Conservation (phyloP, 1,139 yeast genomes). For the Candida sanyaensis region DNA sequence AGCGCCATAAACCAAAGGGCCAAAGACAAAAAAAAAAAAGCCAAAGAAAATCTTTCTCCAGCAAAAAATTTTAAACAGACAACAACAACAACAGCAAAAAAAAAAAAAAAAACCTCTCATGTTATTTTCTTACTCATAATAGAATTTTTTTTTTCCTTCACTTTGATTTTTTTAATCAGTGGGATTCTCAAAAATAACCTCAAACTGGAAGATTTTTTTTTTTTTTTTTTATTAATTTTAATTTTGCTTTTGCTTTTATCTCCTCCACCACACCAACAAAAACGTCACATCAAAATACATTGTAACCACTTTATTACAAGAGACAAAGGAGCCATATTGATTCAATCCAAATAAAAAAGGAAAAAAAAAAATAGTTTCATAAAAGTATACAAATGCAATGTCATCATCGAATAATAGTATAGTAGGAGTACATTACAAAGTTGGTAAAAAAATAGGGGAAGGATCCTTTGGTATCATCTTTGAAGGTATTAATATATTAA, state of each 20-base stretch:
- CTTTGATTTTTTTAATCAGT: neutral
- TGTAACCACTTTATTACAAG: neutral
- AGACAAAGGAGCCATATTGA: neutral
- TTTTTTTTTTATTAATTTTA: neutral
- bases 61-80: too few species aligned
- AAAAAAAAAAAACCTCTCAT: neutral
- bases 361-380: neutral
- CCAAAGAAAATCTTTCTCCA: too few species aligned
- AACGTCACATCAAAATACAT: neutral
- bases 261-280: slow-evolving; percentile 1
- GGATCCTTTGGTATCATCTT: slow-evolving; percentile 97
- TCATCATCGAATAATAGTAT: slow-evolving; percentile 18
- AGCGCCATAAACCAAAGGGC: too few species aligned
- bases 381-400: neutral
- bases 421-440: slow-evolving; percentile 80
- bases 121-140: neutral
- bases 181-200: neutral
- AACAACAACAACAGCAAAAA: too few species aligned
- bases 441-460: slow-evolving; percentile 96
- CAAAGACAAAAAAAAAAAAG: too few species aligned
- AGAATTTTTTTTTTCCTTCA: neutral
- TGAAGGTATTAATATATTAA: slow-evolving; percentile 86
- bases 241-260: neutral
- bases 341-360: neutral
- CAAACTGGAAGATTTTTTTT: neutral